Evolutionary conservation across 2,329 filamentous ascomycete species (phyloP), one percentile per base, ranked within the genome.

Genomic region (Fonsecaea pedrosoi): DNA sequence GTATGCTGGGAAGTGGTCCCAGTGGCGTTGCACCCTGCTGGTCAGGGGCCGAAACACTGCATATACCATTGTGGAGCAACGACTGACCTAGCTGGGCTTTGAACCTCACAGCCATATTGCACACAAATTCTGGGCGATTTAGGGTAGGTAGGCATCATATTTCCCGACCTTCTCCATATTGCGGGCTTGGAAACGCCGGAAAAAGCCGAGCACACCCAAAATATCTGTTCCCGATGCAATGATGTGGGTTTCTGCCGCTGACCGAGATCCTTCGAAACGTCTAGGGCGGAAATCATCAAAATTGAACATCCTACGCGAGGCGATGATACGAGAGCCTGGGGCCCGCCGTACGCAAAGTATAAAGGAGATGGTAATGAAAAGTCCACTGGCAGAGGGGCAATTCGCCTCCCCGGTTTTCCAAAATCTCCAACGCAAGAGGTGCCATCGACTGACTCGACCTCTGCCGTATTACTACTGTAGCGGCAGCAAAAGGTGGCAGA

Each of bases 121-220:
- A 98, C 95, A 42, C 95, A 99, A 78, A 97, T 99, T 62, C 82
- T 99, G 9, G 95, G 94, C 64, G 95, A 99, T 79, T 85, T 99
- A 73, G 95, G 95, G 94, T 97, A 87, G 78, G 88, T 73, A 67
- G 70, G 69, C 70, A 74, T 78, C 12, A 45, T n/a, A 15, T 35
- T 45, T 35, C 53, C 40, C 35, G 1, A 3, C 1, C 7, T 37
- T 12, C 35, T 37, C 35, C 25, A 25, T 25, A 3, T 25, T 25
- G 25, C 3, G 25, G 25, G 25, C 25, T 25, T 25, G 0, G 3
- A 25, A 25, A 25, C 25, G 25, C 25, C 25, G 25, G 25, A 25
- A 25, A 25, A 3, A 25, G 21, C 25, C 25, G 25, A 25, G 25
- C 25, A 25, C 21, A 1, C 21, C 21, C 21, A 21, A 21, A 21